Base-by-base conservation (phyloP, 805 yeast species). In the Isabelozyma pseudorhagii region DNA sequence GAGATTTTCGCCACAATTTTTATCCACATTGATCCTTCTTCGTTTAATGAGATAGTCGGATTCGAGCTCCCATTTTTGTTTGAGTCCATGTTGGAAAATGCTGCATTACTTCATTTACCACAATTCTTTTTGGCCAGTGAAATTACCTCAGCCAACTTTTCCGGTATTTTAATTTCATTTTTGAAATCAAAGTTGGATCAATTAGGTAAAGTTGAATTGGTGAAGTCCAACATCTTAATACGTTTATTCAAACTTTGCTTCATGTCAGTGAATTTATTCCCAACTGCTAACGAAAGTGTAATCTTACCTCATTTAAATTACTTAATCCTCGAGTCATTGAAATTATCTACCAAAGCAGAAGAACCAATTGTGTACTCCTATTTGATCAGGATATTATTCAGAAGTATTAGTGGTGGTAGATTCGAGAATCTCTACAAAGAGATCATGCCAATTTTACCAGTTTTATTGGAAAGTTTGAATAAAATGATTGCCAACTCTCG, bases 321-420 rank as follows among this genome's bases (percentile, higher is more conserved):
- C 51, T 73, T 96, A 58, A 91, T 94, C 34, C 71, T 94, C 54
- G 85, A 87, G 50, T 88, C 96, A 0, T 73, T 94, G 63, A 83
- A 84, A 50, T 77, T 82, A 47, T 84, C 97, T 0, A 87, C 97
- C 0, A 83, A 84, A 7, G 89, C 97, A 0, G 87, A 88, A 55
- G 97, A 93, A 61, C 98, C 99, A 5, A 77, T 89, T 21, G 89
- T 90, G 2, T 94, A 91, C 64, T 92, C 93, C 54, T 88, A 91
- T 58, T 74, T 94, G 57, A 86, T 94, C 18, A 76, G 98, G 59
- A 89, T 96, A 0, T 71, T 94, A 45, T 94, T 94, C 74, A 78
- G 98, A 66, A 88, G 96, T 60, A 92, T 94, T 44, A 97, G 97
- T 34, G 98, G 99, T 46, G 99, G 99, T 6, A 77, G 98, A 50